Conservation (phyloP, 257 asterid genomes). For the Rauvolfia tetraphylla region DNA sequence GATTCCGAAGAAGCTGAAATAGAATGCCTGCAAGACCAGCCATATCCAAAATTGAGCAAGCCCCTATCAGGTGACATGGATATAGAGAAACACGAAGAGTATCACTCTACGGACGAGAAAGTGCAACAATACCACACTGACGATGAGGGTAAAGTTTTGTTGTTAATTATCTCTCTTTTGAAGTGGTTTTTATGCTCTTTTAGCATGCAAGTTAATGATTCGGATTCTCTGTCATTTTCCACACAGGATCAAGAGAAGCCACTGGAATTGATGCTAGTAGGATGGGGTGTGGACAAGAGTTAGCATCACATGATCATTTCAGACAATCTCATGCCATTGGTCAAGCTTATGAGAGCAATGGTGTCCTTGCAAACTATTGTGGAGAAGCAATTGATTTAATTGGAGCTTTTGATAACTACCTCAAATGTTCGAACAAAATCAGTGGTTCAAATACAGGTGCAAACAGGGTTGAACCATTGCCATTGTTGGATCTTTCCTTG, state of each 20-base stretch:
- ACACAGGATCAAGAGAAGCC: constrained; percentile 31
- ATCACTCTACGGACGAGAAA: constrained; percentile 20
- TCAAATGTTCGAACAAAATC: constrained; percentile 30
- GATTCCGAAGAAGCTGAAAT: constrained; percentile 44
- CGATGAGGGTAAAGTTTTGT: constrained; percentile 32
- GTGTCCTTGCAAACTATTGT: constrained; percentile 25
- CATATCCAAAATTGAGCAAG: constrained; percentile 31
- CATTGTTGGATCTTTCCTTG: constrained; percentile 69
- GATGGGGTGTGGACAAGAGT: constrained; percentile 30
- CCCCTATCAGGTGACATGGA: constrained; percentile 27
- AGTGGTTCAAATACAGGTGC: constrained; percentile 31
- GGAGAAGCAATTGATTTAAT: constrained; percentile 80
- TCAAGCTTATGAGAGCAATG: constrained; percentile 32
- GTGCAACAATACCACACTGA: constrained; percentile 26
- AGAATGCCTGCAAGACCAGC: constrained; percentile 27
- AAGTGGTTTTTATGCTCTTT: constrained; percentile 1
- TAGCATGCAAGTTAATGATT: constrained; percentile 14
- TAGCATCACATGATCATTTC: constrained; percentile 20
- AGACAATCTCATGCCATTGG: constrained; percentile 22
- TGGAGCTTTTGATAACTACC: constrained; percentile 67
- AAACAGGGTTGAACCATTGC: constrained; percentile 47
- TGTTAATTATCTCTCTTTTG: constrained; percentile 3
- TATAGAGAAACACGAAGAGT: constrained; percentile 32
- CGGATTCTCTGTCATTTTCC: constrained; percentile 7
- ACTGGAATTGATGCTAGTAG: constrained; percentile 19